Evolutionary conservation across 1,284 basidiomycete genomes (phyloP), one percentile per base, ranked within the genome.

Genomic region (Cystobasidium sp.): DNA sequence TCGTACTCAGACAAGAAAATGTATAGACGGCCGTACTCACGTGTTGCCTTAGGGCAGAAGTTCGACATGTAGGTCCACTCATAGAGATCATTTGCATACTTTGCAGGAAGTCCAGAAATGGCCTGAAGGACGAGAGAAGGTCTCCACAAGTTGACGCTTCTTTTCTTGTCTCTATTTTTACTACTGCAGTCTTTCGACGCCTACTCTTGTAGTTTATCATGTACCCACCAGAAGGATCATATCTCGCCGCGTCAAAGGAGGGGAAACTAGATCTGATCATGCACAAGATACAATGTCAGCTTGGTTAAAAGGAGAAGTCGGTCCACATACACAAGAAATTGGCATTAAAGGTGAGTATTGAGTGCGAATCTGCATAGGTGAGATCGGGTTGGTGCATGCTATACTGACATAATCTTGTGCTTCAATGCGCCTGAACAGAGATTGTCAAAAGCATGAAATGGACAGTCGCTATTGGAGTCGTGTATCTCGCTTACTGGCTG

Each of bases 131-230:
- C 46, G n/a, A 49, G n/a, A 49, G 46, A 14, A 49, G 14, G 14
- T 49, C 14, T 6, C 18, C 5, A 22, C 9, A 53, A 52, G 52
- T 53, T 47, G 52, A 58, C 41, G n/a, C 8, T 47, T 9, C 39
- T 46, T 20, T 16, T 9, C 39, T 63, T 10, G 9, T 37, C 31
- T 1, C 24, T 20, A 31, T 20, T 22, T n/a, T n/a, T n/a, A n/a
- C n/a, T 3, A 14, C 44, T 43, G 4, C 20, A 73, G 70, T n/a
- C 56, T 73, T 31, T 58, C 70, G 8, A 62, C 62, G 5, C 70
- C 70, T 14, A 49, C 49, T 18, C 70, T 73, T 12, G 70, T 52
- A 16, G 44, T 73, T n/a, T 73, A 73, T 41, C 70, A 73, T 53
- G 41, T 73, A 18, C 62, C 62, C 14, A 46, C 70, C 0, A 24